phyloP scores from a whole-genome alignment of 169 alveolate species.

The Besnoitia besnoiti region DNA sequence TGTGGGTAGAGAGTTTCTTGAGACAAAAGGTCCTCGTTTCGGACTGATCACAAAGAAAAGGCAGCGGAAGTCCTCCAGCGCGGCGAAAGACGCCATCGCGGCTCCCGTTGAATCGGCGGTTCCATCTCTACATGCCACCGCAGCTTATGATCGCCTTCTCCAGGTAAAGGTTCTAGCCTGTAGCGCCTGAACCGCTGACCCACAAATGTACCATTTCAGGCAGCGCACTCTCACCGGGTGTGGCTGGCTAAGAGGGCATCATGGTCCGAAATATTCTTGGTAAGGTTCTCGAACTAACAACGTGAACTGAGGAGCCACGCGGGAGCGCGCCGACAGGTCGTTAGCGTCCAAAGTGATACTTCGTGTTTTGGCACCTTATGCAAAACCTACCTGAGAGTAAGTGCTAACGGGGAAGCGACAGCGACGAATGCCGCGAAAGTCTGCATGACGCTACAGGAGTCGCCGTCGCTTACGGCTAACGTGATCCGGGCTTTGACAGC shows the following conservation, averaged over 20 bases:
- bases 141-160: background rate
- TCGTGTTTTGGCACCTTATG: background rate
- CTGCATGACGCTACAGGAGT: background rate
- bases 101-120: background rate
- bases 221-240: background rate
- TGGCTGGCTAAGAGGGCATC: background rate
- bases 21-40: background rate
- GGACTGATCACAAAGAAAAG: background rate
- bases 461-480: background rate
- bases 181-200: background rate
- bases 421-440: background rate
- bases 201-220: background rate
- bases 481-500: background rate
- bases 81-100: background rate
- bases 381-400: conserved; percentile 26
- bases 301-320: too few relatives aligned
- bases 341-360: background rate
- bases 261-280: background rate
- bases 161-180: background rate
- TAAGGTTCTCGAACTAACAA: background rate
- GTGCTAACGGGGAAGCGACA: background rate
- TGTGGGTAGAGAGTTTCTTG: background rate
- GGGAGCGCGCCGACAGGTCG: background rate
- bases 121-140: background rate
- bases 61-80: background rate